Base-by-base conservation (phyloP, 208 protist genomes). In the Crithidia bombi region DNA sequence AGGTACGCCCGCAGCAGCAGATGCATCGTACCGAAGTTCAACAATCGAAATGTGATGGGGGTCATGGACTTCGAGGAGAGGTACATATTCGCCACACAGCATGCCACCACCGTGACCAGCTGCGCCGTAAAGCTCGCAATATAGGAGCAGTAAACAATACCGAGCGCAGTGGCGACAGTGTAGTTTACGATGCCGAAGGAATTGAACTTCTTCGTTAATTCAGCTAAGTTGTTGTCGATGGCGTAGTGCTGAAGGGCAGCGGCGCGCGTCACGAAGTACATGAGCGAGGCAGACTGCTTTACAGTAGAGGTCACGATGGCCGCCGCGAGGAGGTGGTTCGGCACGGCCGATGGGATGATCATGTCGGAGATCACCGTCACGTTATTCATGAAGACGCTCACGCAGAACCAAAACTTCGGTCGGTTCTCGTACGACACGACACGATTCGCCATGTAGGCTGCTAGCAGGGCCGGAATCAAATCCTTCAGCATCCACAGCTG, bases 401-500 rank as follows among this genome's bases (percentile, higher is more conserved):
- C 78, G 15, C 87, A 75, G 75, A 95, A 92, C 89, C 89, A 95
- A 57, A 91, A 92, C 74, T 95, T 95, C n/a, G 89, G 89, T n/a
- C 89, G 78, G 55, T 87, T 91, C 75, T 95, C 89, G 64, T 95
- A 95, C 10, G 84, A 91, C 43, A 95, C 76, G 28, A 95, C 84
- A 38, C 77, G 75, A 73, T 95, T 95, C 32, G 89, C 89, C 63
- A 95, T 67, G 72, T 91, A 92, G n/a, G 89, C 85, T 15, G 89
- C 86, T 15, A 87, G 49, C 3, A 95, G 66, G 10, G 89, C 89
- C 4, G 89, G 89, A 30, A 79, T 61, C 33, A 95, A 77, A 59
- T 95, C 89, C 63, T 95, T 95, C 57, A 95, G 64, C 86, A 95
- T 95, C 87, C 89, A 95, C 71, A 95, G 67, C 75, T 92, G 89